These are phyloP conservation scores for Lycium ferocissimum DNA, from an alignment of 257 asterid genomes.

Conservation along the genomic window DNA sequence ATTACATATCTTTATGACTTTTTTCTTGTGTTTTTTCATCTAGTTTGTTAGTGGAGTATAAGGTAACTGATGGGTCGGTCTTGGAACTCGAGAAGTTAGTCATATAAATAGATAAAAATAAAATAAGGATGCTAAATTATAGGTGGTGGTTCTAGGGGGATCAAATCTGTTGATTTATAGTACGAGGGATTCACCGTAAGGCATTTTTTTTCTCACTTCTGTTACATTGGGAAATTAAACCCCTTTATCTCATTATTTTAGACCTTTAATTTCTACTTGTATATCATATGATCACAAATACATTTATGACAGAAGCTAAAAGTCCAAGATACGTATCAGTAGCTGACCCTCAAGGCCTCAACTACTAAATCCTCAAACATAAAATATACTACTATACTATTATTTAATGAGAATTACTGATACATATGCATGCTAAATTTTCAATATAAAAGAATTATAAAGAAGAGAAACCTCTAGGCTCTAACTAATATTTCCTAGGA, in stretches of 20 bases:
- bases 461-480: background rate
- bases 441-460: too few species aligned
- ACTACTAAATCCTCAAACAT: background rate
- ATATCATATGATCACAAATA: background rate
- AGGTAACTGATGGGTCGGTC: background rate
- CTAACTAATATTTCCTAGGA: background rate
- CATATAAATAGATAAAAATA: background rate
- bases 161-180: background rate
- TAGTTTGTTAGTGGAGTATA: background rate
- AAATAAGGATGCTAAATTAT: background rate
- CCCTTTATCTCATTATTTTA: background rate
- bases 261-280: background rate
- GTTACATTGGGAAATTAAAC: conserved; percentile 25
- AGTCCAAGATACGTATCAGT: background rate
- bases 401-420: background rate
- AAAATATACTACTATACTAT: background rate
- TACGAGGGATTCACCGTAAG: background rate
- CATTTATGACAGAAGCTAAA: background rate
- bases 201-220: background rate
- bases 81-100: background rate
- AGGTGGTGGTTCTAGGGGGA: background rate
- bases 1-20: too few species aligned
- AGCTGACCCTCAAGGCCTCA: conserved; percentile 16
- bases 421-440: background rate
- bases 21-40: too few species aligned